These are phyloP conservation scores for Magnusiomyces clavatus DNA, from an alignment of 1,139 yeast species.

Conservation along the genomic window DNA sequence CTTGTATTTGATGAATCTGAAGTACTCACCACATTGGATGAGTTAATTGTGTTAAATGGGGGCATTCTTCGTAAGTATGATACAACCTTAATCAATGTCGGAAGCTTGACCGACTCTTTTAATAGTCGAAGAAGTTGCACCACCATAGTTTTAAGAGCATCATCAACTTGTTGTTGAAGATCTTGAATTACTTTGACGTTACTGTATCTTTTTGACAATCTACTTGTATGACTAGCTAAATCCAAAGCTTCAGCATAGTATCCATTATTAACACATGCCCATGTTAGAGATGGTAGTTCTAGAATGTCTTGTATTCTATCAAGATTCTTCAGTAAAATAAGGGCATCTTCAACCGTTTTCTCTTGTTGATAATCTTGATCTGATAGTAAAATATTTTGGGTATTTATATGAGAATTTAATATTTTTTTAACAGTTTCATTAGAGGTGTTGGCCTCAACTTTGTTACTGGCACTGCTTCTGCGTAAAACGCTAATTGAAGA, in stretches of 20 bases:
- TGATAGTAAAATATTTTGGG: no score
- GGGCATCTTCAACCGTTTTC: not conserved
- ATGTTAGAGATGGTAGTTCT: slow-evolving; percentile 74
- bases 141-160: slow-evolving; percentile 37
- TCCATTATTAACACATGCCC: slow-evolving; percentile 78
- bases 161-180: slow-evolving; percentile 34
- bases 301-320: slow-evolving; percentile 69
- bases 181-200: slow-evolving; percentile 47
- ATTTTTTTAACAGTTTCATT: no score
- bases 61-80: slow-evolving; percentile 57
- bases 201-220: slow-evolving; percentile 64
- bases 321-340: slow-evolving; percentile 49
- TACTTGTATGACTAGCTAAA: slow-evolving; percentile 59
- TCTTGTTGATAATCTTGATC: not conserved
- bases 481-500: not conserved
- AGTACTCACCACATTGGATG: not conserved
- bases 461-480: no score
- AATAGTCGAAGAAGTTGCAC: slow-evolving; percentile 55
- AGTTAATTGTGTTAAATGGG: slow-evolving; percentile 21
- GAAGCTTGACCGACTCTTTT: slow-evolving; percentile 69
- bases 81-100: slow-evolving; percentile 67
- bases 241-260: slow-evolving; percentile 87
- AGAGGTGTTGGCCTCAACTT: no score
- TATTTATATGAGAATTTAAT: no score
- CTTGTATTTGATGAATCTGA: slow-evolving; percentile 12